These are phyloP conservation scores for Euphorbia peplus DNA, from an alignment of 345 rosid genomes.

Conservation along the genomic window DNA sequence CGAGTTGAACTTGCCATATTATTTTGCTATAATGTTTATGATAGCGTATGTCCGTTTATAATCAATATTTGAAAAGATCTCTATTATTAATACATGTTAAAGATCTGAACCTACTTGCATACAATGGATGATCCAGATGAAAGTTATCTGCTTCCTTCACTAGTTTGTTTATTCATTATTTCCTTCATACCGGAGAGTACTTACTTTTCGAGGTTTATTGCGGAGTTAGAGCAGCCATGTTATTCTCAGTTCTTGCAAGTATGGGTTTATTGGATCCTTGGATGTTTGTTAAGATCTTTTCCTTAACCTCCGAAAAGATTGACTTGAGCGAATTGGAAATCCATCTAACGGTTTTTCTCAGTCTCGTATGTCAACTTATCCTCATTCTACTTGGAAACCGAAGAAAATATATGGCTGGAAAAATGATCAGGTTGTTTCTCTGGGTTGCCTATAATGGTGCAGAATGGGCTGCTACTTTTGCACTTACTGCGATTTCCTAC, in stretches of 20 bases:
- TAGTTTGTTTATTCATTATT: too few relatives aligned
- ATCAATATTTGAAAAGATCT: too few relatives aligned
- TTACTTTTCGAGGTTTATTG: too few relatives aligned
- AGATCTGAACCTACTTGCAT: too few relatives aligned
- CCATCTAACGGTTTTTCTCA: background rate
- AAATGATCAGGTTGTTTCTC: background rate
- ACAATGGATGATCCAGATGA: too few relatives aligned
- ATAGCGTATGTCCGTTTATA: too few relatives aligned
- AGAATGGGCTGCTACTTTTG: background rate
- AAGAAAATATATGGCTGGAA: background rate
- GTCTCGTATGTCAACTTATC: background rate
- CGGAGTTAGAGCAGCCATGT: too few relatives aligned
- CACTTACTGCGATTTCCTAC: background rate
- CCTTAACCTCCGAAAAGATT: background rate
- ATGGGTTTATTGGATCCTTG: background rate
- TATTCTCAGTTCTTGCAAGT: background rate
- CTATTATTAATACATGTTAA: too few relatives aligned
- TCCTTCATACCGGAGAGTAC: too few relatives aligned
- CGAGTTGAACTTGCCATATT: too few relatives aligned
- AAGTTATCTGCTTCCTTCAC: too few relatives aligned
- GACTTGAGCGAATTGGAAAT: background rate
- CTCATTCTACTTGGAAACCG: slow-evolving; percentile 1
- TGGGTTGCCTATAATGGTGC: background rate
- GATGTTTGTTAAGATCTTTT: background rate
- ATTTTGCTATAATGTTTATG: too few relatives aligned